phyloP scores from a whole-genome alignment of 73 alveolate species.

The Breviolum minutum region DNA sequence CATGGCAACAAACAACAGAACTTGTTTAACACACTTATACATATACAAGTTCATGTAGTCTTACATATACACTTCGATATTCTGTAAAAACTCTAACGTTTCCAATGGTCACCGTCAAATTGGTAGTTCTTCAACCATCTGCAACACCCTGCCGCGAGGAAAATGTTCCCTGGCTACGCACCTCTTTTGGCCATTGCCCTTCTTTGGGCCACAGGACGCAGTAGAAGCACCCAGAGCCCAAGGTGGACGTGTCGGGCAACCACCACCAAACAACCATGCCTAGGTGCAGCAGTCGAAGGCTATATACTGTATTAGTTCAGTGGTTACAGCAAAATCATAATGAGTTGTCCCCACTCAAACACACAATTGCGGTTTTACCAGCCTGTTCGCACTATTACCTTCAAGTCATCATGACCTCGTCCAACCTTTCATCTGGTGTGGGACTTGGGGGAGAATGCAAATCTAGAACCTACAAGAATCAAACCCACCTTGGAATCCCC shows the following conservation, averaged over 20 bases:
- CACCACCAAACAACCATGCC: constrained; percentile 73
- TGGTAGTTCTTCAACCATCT: background rate
- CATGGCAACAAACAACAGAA: too few relatives aligned
- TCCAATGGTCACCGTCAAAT: background rate
- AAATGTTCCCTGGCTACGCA: background rate
- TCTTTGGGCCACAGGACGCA: constrained; percentile 90
- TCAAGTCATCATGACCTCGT: too few relatives aligned
- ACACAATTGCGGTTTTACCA: too few relatives aligned
- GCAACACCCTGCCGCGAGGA: background rate
- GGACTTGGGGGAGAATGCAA: too few relatives aligned
- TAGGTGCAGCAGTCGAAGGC: background rate
- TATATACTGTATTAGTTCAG: background rate
- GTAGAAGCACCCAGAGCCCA: constrained; percentile 80
- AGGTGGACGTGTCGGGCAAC: constrained; percentile 34
- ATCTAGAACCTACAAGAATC: too few relatives aligned
- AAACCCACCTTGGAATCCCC: too few relatives aligned
- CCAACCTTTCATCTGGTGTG: too few relatives aligned
- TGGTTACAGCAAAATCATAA: background rate
- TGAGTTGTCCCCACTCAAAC: too few relatives aligned
- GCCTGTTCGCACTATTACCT: too few relatives aligned
- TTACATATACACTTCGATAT: background rate
- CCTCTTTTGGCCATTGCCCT: constrained; percentile 93
- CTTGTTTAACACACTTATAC: too few relatives aligned
- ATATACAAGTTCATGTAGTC: too few relatives aligned
- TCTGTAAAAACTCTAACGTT: background rate